These are phyloP conservation scores for Spergularia bocconei DNA, from an alignment of 148 eudicot species.

Conservation along the genomic window DNA sequence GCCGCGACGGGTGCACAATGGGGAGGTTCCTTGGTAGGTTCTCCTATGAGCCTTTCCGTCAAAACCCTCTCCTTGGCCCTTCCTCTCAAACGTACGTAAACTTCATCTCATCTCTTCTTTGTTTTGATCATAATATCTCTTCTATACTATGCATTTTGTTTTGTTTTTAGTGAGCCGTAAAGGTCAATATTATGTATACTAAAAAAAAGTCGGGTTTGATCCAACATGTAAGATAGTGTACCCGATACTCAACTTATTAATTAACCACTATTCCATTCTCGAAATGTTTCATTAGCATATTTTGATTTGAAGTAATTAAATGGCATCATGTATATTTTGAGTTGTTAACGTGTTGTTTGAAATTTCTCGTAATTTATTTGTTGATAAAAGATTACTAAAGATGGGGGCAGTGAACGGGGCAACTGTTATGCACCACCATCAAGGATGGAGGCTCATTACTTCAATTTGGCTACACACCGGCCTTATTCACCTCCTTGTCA, in stretches of 20 bases:
- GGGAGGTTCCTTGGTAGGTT: slow-evolving; percentile 59
- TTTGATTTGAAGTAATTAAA: no score
- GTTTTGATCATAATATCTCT: background rate
- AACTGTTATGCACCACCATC: slow-evolving; percentile 43
- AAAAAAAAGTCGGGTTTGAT: no score
- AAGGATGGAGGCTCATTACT: slow-evolving; percentile 70
- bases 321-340: no score
- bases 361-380: background rate
- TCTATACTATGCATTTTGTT: background rate
- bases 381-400: slow-evolving; percentile 40
- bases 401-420: slow-evolving; percentile 54
- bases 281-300: no score
- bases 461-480: slow-evolving; percentile 72
- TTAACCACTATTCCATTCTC: no score
- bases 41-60: slow-evolving; percentile 56
- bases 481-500: slow-evolving; percentile 51
- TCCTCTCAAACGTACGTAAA: slow-evolving; percentile 47
- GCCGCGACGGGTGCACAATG: slow-evolving; percentile 40
- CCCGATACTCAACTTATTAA: no score
- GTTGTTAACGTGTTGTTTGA: no score
- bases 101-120: background rate
- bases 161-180: background rate
- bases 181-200: no score
- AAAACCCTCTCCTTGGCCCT: slow-evolving; percentile 72
- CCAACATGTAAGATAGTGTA: no score